Base-by-base conservation (phyloP, 1,284 basidiomycete species). In the Tremellales sp. region DNA sequence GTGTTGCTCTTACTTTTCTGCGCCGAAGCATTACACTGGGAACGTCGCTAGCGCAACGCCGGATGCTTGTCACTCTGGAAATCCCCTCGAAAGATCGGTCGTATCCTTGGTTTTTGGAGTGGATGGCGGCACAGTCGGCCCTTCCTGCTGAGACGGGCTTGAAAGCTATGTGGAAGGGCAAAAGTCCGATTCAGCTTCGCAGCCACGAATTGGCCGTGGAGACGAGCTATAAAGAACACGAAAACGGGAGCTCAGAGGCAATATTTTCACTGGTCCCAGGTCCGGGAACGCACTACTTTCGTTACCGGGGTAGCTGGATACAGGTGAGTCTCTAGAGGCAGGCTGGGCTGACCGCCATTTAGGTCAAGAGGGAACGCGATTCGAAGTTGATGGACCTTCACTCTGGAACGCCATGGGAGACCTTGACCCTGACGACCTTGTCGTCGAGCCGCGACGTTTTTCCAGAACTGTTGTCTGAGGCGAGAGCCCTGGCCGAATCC, bases 61-160 rank as follows among this genome's bases (percentile, higher is more conserved):
- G 94, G 26, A 79, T 99, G 76, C 83, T 98, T 41, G 92, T 98
- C 35, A 86, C 90, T 5, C 81, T 98, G 39, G 95, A 99, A 74
- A 92, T 99, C 58, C 90, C 89, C 42, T 97, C 93, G 61, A 91
- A 93, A 65, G 95, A 99, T 69, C 84, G 81, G 24, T 80, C 93
- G 2, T 97, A 98, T 70, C 86, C 90, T 29, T 98, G 95, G 93
- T 94, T 98, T 70, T 81, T 99, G 25, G 79, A 87, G 52, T 99
- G 95, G 95, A 91, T 98, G 87, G 84, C 91, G 3, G 56, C 60
- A 21, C 61, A 68, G 32, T 49, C 56, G 3, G 22, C 18, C 33
- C 18, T 36, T 33, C n/a, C 45, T 43, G 14, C 54, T 16, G 37
- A 39, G 13, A 43, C 50, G 21, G 60, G 65, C 1, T 38, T 62